Evolutionary conservation across 1,284 basidiomycete genomes (phyloP).

Genomic region (Ustilago tritici): DNA sequence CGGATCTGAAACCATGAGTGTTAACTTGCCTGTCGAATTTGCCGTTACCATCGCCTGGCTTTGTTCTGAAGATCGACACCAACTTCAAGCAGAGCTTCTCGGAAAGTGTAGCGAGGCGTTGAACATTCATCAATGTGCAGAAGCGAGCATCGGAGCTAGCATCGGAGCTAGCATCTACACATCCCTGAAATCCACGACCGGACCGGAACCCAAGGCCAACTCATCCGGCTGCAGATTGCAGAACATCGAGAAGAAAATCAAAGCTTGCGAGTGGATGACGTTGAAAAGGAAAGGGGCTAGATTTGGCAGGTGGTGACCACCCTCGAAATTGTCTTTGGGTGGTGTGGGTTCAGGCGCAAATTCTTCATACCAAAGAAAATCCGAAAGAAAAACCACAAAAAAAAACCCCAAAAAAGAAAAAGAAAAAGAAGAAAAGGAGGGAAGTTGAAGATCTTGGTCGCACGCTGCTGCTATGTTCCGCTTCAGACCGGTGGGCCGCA

Average conservation of each 20-base stretch:
- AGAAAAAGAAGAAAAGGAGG: too few relatives aligned
- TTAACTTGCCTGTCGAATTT: background rate
- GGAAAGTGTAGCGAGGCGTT: background rate
- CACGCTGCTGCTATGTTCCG: background rate
- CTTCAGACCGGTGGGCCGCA: background rate
- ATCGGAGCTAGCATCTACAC: background rate
- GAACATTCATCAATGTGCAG: background rate
- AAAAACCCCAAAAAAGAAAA: background rate
- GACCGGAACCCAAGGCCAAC: background rate
- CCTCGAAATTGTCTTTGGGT: conserved; percentile 2
- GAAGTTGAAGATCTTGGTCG: too few relatives aligned
- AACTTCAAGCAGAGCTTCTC: background rate
- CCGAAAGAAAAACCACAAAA: background rate
- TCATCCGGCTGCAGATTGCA: background rate
- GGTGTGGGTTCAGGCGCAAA: background rate
- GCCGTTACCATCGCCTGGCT: background rate
- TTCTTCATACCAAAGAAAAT: background rate
- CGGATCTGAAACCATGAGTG: background rate
- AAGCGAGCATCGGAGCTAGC: background rate
- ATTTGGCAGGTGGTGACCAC: conserved; percentile 10
- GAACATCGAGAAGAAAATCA: background rate
- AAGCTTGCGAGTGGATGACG: background rate
- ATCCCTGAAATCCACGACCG: background rate
- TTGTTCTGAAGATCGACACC: background rate
- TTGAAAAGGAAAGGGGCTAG: background rate